A percentile compares a stretch with the other conserved stretches of the same genome.
phyloP scores from a whole-genome alignment of 352 stramenopile species.

The Plasmopara halstedii region DNA sequence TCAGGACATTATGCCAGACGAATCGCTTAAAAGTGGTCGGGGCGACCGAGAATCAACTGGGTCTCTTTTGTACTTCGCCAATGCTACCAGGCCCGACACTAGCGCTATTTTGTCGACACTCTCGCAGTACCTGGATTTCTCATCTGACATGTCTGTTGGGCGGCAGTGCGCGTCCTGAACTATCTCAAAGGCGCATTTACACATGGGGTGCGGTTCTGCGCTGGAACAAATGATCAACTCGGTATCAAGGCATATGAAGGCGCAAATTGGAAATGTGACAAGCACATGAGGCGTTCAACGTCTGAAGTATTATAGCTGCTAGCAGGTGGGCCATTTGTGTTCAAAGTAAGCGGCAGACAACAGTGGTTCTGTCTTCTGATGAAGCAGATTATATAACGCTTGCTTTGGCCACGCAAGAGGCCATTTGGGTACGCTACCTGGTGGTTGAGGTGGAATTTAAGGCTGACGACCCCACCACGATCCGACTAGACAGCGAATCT shows the following conservation, averaged over 20 bases:
- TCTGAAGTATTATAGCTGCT: neutral
- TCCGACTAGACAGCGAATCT: no score
- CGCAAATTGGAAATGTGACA: slow-evolving; percentile 5
- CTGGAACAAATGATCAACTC: neutral
- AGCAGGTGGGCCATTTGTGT: neutral
- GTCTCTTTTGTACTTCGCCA: neutral
- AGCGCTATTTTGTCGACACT: neutral
- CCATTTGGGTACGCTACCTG: neutral
- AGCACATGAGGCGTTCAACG: neutral
- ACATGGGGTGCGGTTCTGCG: neutral
- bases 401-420: slow-evolving; percentile 1
- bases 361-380: slow-evolving; percentile 2
- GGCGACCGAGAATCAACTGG: neutral
- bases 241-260: neutral
- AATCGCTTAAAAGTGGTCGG: neutral
- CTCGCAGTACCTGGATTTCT: no score
- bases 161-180: neutral
- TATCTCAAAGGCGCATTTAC: slow-evolving; percentile 12
- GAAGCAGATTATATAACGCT: slow-evolving; percentile 8
- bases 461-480: no score
- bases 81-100: neutral
- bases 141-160: neutral
- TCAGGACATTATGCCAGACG: neutral
- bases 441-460: no score
- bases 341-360: slow-evolving; percentile 2